Conservation (phyloP, 139 green algal genomes). For the Medakamo hakoo region DNA sequence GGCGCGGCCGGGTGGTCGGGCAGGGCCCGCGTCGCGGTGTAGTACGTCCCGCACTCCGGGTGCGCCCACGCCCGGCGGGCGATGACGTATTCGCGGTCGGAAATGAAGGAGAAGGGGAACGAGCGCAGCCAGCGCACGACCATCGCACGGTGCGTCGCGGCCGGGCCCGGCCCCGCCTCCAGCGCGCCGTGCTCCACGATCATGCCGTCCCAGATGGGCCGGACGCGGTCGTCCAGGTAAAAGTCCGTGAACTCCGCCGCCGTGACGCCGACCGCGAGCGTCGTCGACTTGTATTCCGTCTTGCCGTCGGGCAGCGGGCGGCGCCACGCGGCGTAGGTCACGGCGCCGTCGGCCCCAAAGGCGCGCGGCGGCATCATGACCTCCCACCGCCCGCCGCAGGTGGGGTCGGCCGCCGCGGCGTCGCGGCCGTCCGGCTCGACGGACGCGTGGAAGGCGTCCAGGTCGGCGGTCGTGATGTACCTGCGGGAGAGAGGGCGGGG, state of each 20-base stretch:
- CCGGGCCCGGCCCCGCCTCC: slow-evolving; percentile 16
- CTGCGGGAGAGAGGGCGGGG: slow-evolving; percentile 10
- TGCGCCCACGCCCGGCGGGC: slow-evolving; percentile 41
- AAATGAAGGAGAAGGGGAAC: slow-evolving; percentile 81
- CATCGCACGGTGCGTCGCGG: slow-evolving; percentile 28
- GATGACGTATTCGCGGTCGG: slow-evolving; percentile 70
- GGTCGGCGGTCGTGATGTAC: slow-evolving; percentile 50
- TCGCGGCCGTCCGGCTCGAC: slow-evolving; percentile 16
- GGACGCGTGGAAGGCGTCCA: slow-evolving; percentile 45
- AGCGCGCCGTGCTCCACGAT: slow-evolving; percentile 44
- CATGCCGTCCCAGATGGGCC: slow-evolving; percentile 64
- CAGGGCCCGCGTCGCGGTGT: slow-evolving; percentile 32
- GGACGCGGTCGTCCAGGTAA: slow-evolving; percentile 60
- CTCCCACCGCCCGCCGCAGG: slow-evolving; percentile 26
- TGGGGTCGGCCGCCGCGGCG: not conserved
- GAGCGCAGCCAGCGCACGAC: slow-evolving; percentile 74
- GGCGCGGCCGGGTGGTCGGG: slow-evolving; percentile 22
- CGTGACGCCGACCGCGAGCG: slow-evolving; percentile 41
- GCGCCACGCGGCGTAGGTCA: slow-evolving; percentile 48
- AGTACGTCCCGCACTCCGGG: slow-evolving; percentile 33
- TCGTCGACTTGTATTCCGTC: slow-evolving; percentile 80
- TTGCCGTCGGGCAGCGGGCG: slow-evolving; percentile 46
- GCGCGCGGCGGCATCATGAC: slow-evolving; percentile 52
- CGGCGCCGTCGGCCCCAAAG: slow-evolving; percentile 8
- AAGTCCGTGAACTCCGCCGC: slow-evolving; percentile 74